These are phyloP conservation scores for Eucalyptus camaldulensis DNA, from an alignment of 345 rosid species.

Conservation along the genomic window DNA sequence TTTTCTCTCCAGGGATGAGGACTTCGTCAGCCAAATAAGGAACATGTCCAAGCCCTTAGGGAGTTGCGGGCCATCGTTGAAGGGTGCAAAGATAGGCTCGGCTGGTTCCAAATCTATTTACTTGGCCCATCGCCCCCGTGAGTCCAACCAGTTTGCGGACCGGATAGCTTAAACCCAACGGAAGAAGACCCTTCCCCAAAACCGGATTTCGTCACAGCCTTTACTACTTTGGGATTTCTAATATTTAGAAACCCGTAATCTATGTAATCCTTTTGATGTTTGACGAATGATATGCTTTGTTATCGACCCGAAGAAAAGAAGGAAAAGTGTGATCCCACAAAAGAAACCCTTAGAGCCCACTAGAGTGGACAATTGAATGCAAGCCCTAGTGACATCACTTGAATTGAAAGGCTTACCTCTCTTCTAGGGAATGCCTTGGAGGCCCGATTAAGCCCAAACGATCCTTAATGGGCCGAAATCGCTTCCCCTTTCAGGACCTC, in stretches of 20 bases:
- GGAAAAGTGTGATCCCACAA: background rate
- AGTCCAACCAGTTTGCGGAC: accelerated
- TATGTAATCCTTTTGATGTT: background rate
- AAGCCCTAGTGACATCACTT: background rate
- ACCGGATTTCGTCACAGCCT: background rate
- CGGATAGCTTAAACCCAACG: background rate
- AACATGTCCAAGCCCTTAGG: background rate
- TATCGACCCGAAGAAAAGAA: too few relatives aligned
- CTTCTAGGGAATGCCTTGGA: background rate
- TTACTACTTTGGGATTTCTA: background rate
- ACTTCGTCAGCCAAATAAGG: background rate
- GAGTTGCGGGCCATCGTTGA: background rate
- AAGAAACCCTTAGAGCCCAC: background rate
- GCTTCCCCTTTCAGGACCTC: background rate
- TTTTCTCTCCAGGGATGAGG: background rate
- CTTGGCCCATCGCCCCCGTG: accelerated
- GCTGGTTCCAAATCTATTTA: background rate
- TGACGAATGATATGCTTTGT: background rate
- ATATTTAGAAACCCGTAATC: background rate
- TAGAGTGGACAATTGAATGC: background rate
- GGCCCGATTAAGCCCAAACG: background rate
- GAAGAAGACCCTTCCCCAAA: too few relatives aligned
- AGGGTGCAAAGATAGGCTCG: background rate
- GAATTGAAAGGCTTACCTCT: background rate
- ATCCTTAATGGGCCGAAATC: background rate